Percentiles rank a stretch among this genome's conserved stretches.
These are phyloP conservation scores for Barnettozyma sp. DNA, from an alignment of 805 yeast genomes.

Conservation along the genomic window DNA sequence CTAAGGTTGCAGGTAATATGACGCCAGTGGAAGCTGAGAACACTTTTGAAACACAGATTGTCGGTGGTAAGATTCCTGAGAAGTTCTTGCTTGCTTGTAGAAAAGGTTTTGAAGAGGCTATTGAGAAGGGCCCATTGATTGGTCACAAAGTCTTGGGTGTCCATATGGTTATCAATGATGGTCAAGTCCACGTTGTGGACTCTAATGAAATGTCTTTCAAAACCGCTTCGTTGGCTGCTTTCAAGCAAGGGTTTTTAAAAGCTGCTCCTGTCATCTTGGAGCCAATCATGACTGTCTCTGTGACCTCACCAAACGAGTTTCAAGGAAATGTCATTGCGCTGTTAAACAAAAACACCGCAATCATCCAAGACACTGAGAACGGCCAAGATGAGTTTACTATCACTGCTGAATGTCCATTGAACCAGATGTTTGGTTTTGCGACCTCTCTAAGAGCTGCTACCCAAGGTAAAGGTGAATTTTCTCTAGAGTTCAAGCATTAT, in stretches of 20 bases:
- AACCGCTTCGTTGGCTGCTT: constrained; percentile 87
- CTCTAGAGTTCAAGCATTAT: constrained; percentile 89
- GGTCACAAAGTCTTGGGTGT: constrained; percentile 94
- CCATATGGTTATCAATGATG: constrained; percentile 90
- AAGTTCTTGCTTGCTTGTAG: constrained; percentile 90
- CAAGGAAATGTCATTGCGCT: constrained; percentile 91
- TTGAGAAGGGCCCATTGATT: constrained; percentile 92
- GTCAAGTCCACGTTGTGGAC: constrained; percentile 96
- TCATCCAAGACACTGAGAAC: constrained; percentile 90
- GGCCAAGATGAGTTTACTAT: constrained; percentile 92
- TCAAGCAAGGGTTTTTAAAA: constrained; percentile 79
- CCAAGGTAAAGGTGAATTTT: constrained; percentile 98
- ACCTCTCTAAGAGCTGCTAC: constrained; percentile 92
- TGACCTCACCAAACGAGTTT: constrained; percentile 93
- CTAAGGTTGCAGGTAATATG: constrained; percentile 86
- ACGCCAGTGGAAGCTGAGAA: constrained; percentile 61
- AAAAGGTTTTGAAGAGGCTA: constrained; percentile 90
- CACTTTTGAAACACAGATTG: constrained; percentile 76
- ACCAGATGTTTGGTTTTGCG: constrained; percentile 94
- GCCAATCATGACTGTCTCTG: constrained; percentile 91
- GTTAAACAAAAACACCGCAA: constrained; percentile 85
- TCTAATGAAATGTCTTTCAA: constrained; percentile 94
- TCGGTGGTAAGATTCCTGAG: constrained; percentile 96
- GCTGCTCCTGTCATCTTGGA: constrained; percentile 87
- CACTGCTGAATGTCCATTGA: constrained; percentile 92